A percentile compares a stretch with the other conserved stretches of the same genome.
Evolutionary conservation across 176 grass and related monocot genomes (phyloP).

Genomic region (Oryza punctata): DNA sequence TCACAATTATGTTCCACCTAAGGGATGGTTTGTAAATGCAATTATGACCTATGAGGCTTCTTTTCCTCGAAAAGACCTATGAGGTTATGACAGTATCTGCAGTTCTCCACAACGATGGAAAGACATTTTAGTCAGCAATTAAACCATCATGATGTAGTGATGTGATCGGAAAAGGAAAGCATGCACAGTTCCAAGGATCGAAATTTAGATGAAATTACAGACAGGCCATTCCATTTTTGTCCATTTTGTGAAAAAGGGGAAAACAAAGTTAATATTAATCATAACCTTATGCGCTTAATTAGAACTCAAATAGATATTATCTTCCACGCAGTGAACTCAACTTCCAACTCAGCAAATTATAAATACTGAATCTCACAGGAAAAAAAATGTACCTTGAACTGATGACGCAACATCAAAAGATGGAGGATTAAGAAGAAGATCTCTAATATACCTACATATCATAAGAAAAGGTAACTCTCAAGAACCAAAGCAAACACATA

Average conservation of each 20-base stretch:
- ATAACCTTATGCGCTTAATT: neutral
- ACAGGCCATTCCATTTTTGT: neutral
- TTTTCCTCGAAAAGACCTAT: neutral
- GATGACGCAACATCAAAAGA: slow-evolving; percentile 70
- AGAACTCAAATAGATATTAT: neutral
- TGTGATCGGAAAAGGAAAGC: neutral
- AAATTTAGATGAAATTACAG: slow-evolving; percentile 8
- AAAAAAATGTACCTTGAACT: slow-evolving; percentile 74
- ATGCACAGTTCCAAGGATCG: neutral
- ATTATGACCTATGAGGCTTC: neutral
- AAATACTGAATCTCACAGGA: slow-evolving; percentile 5
- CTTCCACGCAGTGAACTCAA: slow-evolving; percentile 21
- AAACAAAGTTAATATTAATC: neutral
- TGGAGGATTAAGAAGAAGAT: slow-evolving; percentile 96
- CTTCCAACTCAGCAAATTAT: slow-evolving; percentile 17
- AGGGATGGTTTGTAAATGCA: neutral
- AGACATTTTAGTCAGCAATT: neutral
- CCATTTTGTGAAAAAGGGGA: neutral
- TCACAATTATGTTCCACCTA: neutral
- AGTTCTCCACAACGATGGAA: neutral
- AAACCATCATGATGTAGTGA: neutral
- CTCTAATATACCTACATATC: slow-evolving; percentile 78
- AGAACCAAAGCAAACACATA: slow-evolving; percentile 5
- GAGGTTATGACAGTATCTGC: neutral
- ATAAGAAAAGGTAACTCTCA: slow-evolving; percentile 21